A percentile compares a stretch with the other conserved stretches of the same genome.
phyloP scores from a whole-genome alignment of 176 grass and related monocot genomes.

The Rhynchospora tenuis region DNA sequence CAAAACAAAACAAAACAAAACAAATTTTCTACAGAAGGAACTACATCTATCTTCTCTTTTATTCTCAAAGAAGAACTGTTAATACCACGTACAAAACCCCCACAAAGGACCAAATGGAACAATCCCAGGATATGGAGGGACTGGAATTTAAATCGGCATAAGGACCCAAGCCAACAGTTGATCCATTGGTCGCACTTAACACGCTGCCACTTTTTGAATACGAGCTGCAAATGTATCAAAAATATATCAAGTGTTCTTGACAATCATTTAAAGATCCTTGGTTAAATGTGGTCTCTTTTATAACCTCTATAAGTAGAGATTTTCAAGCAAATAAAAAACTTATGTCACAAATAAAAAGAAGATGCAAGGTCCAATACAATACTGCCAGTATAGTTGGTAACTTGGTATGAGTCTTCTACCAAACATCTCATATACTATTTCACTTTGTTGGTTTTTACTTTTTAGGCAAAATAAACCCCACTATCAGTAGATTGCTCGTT shows the following conservation, averaged over 20 bases:
- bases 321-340: neutral
- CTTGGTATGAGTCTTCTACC: neutral
- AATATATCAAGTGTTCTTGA: neutral
- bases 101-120: conserved; percentile 1
- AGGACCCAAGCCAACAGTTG: conserved; percentile 6
- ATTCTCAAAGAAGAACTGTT: conserved; percentile 1
- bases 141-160: conserved; percentile 19
- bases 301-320: neutral
- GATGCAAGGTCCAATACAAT: too few species aligned
- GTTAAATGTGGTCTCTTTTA: neutral
- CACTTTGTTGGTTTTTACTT: neutral
- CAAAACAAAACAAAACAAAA: neutral
- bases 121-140: neutral
- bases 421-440: neutral
- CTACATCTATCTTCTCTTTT: neutral
- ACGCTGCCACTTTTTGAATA: conserved; percentile 30
- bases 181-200: conserved; percentile 13
- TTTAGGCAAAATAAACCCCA: neutral
- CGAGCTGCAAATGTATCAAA: conserved; percentile 19
- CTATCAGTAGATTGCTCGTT: neutral
- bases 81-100: neutral
- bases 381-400: neutral
- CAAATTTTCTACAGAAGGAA: neutral
- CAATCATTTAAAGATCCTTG: neutral
- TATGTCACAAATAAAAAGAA: neutral